Conservation (phyloP, 1,139 yeast species). For the Saccharomyces hybrid region DNA sequence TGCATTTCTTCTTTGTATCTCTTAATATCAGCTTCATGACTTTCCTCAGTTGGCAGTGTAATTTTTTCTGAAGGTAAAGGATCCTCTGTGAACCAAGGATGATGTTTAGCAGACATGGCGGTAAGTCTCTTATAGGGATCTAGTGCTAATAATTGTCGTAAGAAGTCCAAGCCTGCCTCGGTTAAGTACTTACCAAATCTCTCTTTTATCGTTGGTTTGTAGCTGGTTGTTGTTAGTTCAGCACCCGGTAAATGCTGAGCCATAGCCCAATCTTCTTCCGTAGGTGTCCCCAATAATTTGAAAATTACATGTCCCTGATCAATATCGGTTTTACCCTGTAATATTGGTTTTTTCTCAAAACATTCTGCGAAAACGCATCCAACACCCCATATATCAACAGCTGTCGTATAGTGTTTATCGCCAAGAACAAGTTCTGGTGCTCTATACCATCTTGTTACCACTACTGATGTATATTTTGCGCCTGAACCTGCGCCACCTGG, state of each 20-base stretch:
- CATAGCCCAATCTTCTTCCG: slow-evolving; percentile 55
- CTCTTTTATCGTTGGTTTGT: slow-evolving; percentile 49
- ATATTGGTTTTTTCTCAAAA: slow-evolving; percentile 71
- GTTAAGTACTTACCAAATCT: slow-evolving; percentile 37
- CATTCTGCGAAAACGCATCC: slow-evolving; percentile 96
- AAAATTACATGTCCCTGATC: slow-evolving; percentile 85
- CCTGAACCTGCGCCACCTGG: slow-evolving; percentile 62
- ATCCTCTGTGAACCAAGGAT: slow-evolving; percentile 54
- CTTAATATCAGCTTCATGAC: slow-evolving; percentile 81
- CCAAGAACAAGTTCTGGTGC: slow-evolving; percentile 91
- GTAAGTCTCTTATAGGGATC: slow-evolving; percentile 71
- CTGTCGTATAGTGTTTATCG: slow-evolving; percentile 79
- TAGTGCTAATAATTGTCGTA: slow-evolving; percentile 49
- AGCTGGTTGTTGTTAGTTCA: slow-evolving; percentile 34
- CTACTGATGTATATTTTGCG: slow-evolving; percentile 76
- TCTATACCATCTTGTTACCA: slow-evolving; percentile 95
- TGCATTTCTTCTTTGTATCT: slow-evolving; percentile 43
- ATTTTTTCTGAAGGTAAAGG: slow-evolving; percentile 57
- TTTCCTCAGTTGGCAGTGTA: slow-evolving; percentile 73
- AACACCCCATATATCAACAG: slow-evolving; percentile 94
- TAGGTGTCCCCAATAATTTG: slow-evolving; percentile 76
- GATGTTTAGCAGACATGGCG: slow-evolving; percentile 69
- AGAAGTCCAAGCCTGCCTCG: slow-evolving; percentile 35
- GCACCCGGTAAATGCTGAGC: slow-evolving; percentile 60
- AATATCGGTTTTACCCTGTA: slow-evolving; percentile 80